phyloP scores from a whole-genome alignment of 1,284 basidiomycete genomes.

The Calocybe gambosa region DNA sequence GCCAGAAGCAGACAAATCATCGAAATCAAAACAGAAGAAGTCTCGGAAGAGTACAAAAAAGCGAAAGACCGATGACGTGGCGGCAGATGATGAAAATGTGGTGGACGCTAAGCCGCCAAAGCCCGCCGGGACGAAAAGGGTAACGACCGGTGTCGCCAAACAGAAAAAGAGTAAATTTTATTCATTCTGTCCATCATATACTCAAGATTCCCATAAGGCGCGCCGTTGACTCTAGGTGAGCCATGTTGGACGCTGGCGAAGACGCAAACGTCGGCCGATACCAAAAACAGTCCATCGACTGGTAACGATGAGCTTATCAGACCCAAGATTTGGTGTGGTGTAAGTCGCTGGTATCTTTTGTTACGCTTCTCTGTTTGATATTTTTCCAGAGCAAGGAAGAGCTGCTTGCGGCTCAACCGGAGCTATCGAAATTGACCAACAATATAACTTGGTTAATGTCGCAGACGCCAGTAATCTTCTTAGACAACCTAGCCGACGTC shows the following conservation, averaged over 20 bases:
- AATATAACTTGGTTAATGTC: slow-evolving; percentile 28
- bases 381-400: slow-evolving; percentile 25
- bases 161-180: neutral
- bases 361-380: neutral
- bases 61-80: neutral
- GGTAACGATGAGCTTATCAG: neutral
- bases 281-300: neutral
- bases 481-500: slow-evolving; percentile 20
- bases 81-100: neutral
- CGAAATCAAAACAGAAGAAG: neutral
- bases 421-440: slow-evolving; percentile 25
- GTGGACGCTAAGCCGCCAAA: neutral
- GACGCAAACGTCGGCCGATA: neutral
- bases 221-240: slow-evolving; percentile 4
- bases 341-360: neutral
- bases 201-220: slow-evolving; percentile 1
- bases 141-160: neutral
- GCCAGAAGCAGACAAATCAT: neutral
- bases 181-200: neutral
- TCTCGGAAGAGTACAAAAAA: neutral
- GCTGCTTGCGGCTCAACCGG: slow-evolving; percentile 24
- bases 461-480: slow-evolving; percentile 26
- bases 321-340: slow-evolving; percentile 14
- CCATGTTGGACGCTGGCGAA: slow-evolving; percentile 11
- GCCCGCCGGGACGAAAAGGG: neutral